Base-by-base conservation (phyloP, 1,139 yeast genomes). In the Geotrichum carabidarum region DNA sequence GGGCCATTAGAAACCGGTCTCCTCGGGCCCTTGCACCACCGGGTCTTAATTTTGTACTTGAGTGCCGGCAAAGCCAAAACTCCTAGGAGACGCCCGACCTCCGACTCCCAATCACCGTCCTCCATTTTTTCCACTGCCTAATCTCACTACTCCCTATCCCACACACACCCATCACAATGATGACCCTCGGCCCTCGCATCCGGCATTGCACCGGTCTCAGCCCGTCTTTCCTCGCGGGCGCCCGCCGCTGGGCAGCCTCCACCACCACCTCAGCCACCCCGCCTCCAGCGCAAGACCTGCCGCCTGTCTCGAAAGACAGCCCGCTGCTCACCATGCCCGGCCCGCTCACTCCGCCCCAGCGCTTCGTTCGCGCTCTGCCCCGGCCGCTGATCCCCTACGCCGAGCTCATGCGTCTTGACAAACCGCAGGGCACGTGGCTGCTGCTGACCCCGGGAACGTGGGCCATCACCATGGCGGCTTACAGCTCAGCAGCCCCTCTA, bases 341-440 rank as follows among this genome's bases (percentile, higher is more conserved):
- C 12, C 58, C 55, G 27, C 51, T 55, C 27, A 64, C 68, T 1
- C 30, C 59, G 9, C 69, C 70, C 7, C 68, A 67, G 51, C 55
- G 59, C 49, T 60, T 68, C 71, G 78, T 88, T 12, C 74, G 81
- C 2, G 74, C 79, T 35, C 73, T 90, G 27, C 97, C 97, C 0
- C 77, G 74, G 46, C 76, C 78, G 58, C 76, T 84, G 81, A 83
- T 88, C 47, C 99, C 99, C 0, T 93, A 89, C 66, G 95, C 96
- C 45, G 95, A 89, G 65, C 76, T 94, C 54, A 83, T 90, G 85
- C 76, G 99, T 55, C 71, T 93, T 54, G 99, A 94, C 65, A 89
- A 89, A 62, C 99, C 99, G 0, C 94, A 86, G 18, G 99, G 99
- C 0, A 86, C 98, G 0, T 81, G 88, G 77, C 74, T 93, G 38